Base-by-base conservation (phyloP, 2,329 filamentous ascomycete species). In the Diaporthe citri region DNA sequence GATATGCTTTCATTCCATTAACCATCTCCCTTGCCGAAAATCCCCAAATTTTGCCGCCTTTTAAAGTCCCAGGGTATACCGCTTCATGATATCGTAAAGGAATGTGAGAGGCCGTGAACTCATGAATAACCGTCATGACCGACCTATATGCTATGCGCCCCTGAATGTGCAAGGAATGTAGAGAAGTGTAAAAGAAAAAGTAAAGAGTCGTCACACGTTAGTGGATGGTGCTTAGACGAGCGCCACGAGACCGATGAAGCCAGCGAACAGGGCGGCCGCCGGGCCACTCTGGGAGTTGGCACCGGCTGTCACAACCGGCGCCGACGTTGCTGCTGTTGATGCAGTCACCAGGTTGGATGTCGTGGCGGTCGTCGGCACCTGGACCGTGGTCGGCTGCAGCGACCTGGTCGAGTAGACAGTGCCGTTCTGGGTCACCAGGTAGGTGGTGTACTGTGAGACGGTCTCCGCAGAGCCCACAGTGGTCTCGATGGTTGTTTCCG, bases 401-500 rank as follows among this genome's bases (percentile, higher is more conserved):
- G 78, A 76, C 39, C 73, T 71, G 31, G 80, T 79, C 6, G 75
- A 71, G 76, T 77, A 79, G 55, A 80, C 77, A 31, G 81, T 83
- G 73, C 79, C 78, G 72, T 77, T 78, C 22, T 77, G 76, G 57
- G 82, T 83, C 34, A 85, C 79, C 59, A 83, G 76, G 71, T 83
- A 82, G 46, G 83, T 82, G 51, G 81, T 82, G 76, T 82, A 80
- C 41, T 80, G 72, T 13, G 84, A 85, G 36, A 84, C 80, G 17
- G 83, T 85, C 59, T 81, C 74, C 67, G 78, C 80, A 7, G 59
- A 77, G 12, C 78, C 80, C 6, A 81, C 80, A 39, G 84, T 81
- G n/a, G 85, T 81, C n/a, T 82, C 83, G 57, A 86, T 77, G 17
- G 86, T 88, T 9, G 83, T 82, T 15, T 84, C 82, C 46, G 86